Evolutionary conservation across 345 rosid species (phyloP).

Genomic region (Kernera saxatilis): DNA sequence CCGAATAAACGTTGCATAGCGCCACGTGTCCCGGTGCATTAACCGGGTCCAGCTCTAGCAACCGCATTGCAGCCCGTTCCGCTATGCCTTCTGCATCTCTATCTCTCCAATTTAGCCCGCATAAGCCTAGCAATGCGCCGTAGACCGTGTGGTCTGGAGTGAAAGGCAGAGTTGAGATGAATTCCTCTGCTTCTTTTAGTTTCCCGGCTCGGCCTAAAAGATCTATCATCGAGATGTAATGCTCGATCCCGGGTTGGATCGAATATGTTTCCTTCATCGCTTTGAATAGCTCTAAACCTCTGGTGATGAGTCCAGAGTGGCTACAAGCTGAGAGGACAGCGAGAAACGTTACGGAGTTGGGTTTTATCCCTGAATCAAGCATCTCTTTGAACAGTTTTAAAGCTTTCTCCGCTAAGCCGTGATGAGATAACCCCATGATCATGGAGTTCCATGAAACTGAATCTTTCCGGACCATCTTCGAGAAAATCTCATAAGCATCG

Average conservation of each 20-base stretch:
- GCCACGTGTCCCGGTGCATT: slow-evolving; percentile 68
- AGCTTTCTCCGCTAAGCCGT: slow-evolving; percentile 49
- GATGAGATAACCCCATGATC: slow-evolving; percentile 55
- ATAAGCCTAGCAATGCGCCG: slow-evolving; percentile 65
- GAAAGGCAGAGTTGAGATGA: slow-evolving; percentile 52
- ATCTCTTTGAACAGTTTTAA: slow-evolving; percentile 43
- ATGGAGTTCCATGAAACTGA: slow-evolving; percentile 60
- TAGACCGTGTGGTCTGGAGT: slow-evolving; percentile 51
- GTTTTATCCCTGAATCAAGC: slow-evolving; percentile 37
- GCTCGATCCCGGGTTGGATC: slow-evolving; percentile 52
- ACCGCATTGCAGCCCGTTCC: slow-evolving; percentile 38
- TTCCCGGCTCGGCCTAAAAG: slow-evolving; percentile 68
- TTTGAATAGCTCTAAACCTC: slow-evolving; percentile 47
- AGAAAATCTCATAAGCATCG: slow-evolving; percentile 47
- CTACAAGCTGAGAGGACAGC: slow-evolving; percentile 54
- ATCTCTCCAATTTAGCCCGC: slow-evolving; percentile 40
- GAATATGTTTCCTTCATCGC: slow-evolving; percentile 43
- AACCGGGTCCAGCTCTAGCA: slow-evolving; percentile 57
- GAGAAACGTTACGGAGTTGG: slow-evolving; percentile 50
- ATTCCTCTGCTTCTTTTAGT: slow-evolving; percentile 56
- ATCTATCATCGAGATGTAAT: slow-evolving; percentile 68
- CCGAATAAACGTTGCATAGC: slow-evolving; percentile 61
- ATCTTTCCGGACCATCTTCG: slow-evolving; percentile 46
- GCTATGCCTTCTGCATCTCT: slow-evolving; percentile 32
- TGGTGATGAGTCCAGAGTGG: slow-evolving; percentile 60